Evolutionary conservation across 108 stramenopile species (phyloP), one percentile per base, ranked within the genome.

Genomic region (Fragilaria crotonensis): DNA sequence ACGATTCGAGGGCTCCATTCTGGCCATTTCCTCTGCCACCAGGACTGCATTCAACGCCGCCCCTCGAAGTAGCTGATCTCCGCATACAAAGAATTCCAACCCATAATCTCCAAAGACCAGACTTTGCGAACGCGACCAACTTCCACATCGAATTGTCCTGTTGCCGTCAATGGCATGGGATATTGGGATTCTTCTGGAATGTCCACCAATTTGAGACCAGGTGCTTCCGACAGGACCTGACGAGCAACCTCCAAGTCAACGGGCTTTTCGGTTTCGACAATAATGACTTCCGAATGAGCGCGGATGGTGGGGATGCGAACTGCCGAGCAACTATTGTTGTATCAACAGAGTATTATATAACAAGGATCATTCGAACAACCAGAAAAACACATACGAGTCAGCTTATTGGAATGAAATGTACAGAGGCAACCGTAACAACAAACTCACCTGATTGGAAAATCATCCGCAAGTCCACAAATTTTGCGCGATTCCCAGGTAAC

Each of bases 401-500:
- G n/a, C n/a, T n/a, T n/a, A n/a, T n/a, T n/a, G n/a, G n/a, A n/a
- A n/a, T n/a, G n/a, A n/a, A n/a, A n/a, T n/a, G n/a, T n/a, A n/a
- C n/a, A n/a, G n/a, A n/a, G n/a, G n/a, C n/a, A n/a, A n/a, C n/a
- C n/a, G n/a, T n/a, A n/a, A n/a, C n/a, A n/a, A n/a, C n/a, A n/a
- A n/a, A 53, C 71, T 57, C 18, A 69, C 72, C 72, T 83, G 32
- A 93, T 80, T 11, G 89, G 81, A 44, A 84, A 74, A 64, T 93
- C 89, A 54, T 90, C 88, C 22, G 71, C 47, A 5, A 89, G 56
- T 22, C 71, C 77, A 57, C 87, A 89, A 66, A 98, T 98, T 78
- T 98, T 98, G 51, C 95, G 83, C 20, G 89, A 79, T 71, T 98
- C 97, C 97, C 97, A 98, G 11, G 94, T 89, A 11, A 97, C 97